Percentiles rank a stretch among this genome's conserved stretches.
phyloP scores from a whole-genome alignment of 257 asterid genomes.

The Paraleonurus japonicus region DNA sequence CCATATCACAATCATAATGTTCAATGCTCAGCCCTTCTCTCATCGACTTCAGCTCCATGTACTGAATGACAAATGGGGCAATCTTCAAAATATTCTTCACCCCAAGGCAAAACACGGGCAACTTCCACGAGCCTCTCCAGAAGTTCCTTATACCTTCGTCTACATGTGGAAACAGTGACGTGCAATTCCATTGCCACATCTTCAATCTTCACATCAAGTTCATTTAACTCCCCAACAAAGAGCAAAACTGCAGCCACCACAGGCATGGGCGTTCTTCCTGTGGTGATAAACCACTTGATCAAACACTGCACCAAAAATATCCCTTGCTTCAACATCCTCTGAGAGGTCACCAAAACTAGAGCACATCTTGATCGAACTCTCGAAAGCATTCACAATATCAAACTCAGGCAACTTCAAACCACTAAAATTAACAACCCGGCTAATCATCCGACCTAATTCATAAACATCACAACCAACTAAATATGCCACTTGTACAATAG shows the following conservation, averaged over 20 bases:
- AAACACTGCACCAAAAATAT: slow-evolving; percentile 78
- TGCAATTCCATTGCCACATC: slow-evolving; percentile 53
- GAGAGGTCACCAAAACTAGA: slow-evolving; percentile 38
- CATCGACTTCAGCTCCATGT: slow-evolving; percentile 79
- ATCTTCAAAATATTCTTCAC: slow-evolving; percentile 72
- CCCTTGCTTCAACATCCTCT: slow-evolving; percentile 73
- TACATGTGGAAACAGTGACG: slow-evolving; percentile 57
- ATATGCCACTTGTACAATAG: slow-evolving; percentile 51
- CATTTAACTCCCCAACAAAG: slow-evolving; percentile 62
- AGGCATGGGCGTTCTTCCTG: slow-evolving; percentile 79
- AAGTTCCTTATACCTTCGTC: slow-evolving; percentile 69
- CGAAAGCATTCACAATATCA: slow-evolving; percentile 54
- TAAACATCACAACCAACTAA: slow-evolving; percentile 52
- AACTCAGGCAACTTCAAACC: slow-evolving; percentile 64
- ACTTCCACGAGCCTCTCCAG: slow-evolving; percentile 63
- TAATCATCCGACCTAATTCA: slow-evolving; percentile 72
- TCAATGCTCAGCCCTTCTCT: slow-evolving; percentile 31
- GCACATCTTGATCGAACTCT: slow-evolving; percentile 35
- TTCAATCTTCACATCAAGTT: slow-evolving; percentile 48
- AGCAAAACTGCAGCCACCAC: slow-evolving; percentile 79
- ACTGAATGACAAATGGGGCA: slow-evolving; percentile 72
- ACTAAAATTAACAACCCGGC: slow-evolving; percentile 55
- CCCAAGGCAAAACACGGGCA: slow-evolving; percentile 83
- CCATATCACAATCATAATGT: slow-evolving; percentile 40
- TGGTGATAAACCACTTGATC: slow-evolving; percentile 82